phyloP scores from a whole-genome alignment of 2,329 filamentous ascomycete species.

The Botryosphaeria dothidea region DNA sequence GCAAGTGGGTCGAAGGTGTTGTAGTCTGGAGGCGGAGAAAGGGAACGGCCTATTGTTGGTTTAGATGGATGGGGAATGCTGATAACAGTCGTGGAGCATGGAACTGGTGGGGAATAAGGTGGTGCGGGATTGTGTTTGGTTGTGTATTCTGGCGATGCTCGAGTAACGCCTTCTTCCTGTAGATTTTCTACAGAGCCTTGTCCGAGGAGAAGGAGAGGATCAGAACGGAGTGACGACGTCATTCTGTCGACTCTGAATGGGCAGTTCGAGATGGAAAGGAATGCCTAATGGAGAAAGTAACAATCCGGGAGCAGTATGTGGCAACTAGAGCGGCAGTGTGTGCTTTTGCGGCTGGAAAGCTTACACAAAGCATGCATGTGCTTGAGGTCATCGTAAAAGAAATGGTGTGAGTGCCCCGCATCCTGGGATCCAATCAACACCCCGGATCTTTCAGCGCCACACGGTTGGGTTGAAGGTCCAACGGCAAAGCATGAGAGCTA shows the following conservation, averaged over 20 bases:
- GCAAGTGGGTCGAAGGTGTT: constrained; percentile 23
- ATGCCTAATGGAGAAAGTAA: neutral
- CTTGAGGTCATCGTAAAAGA: neutral
- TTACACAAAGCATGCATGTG: neutral
- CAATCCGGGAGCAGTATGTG: neutral
- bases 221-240: neutral
- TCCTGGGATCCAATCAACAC: neutral
- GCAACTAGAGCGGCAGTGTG: neutral
- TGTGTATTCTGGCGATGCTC: neutral
- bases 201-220: neutral
- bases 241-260: neutral
- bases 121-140: neutral
- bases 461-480: neutral
- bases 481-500: too few species aligned
- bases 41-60: neutral
- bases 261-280: neutral
- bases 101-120: neutral
- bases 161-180: neutral
- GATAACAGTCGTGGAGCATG: too few species aligned
- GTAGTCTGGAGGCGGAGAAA: constrained; percentile 22
- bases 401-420: neutral
- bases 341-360: neutral
- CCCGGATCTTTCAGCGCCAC: neutral
- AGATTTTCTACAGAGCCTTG: neutral
- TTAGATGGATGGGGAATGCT: neutral